phyloP scores from a whole-genome alignment of 495 filamentous ascomycete species.

The Amphirosellinia nigrospora region DNA sequence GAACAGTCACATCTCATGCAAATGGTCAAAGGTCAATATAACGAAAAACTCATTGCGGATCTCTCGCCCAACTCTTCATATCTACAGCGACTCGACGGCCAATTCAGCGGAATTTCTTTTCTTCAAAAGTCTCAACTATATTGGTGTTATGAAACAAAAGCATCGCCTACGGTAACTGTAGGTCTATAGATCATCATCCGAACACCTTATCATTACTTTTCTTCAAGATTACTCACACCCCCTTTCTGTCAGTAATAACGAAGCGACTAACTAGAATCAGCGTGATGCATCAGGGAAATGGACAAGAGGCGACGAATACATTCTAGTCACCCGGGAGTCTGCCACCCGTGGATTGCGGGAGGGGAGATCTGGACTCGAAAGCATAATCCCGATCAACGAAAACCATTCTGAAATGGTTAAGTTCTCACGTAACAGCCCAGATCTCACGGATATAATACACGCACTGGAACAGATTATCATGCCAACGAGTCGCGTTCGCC shows the following conservation, averaged over 20 bases:
- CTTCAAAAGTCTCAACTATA: neutral
- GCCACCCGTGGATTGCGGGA: neutral
- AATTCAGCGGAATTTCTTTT: neutral
- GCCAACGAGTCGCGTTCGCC: neutral
- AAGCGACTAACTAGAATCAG: neutral
- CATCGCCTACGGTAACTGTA: neutral
- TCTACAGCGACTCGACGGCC: neutral
- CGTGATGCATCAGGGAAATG: neutral
- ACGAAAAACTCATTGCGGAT: constrained; percentile 3
- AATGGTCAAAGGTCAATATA: constrained; percentile 34
- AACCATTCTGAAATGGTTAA: neutral
- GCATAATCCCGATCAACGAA: neutral
- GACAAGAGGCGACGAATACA: neutral
- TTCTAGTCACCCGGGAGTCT: neutral
- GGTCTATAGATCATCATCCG: neutral
- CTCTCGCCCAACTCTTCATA: neutral
- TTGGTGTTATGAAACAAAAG: neutral
- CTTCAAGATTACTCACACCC: neutral
- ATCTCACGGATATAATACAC: neutral
- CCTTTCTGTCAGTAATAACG: neutral
- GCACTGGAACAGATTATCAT: neutral
- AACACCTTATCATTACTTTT: neutral
- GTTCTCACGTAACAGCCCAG: neutral
- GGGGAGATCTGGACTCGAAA: neutral
- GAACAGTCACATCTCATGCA: constrained; percentile 27